A percentile compares a stretch with the other conserved stretches of the same genome.
phyloP scores from a whole-genome alignment of 78 protist genomes.

The Polysphondylium violaceum region DNA sequence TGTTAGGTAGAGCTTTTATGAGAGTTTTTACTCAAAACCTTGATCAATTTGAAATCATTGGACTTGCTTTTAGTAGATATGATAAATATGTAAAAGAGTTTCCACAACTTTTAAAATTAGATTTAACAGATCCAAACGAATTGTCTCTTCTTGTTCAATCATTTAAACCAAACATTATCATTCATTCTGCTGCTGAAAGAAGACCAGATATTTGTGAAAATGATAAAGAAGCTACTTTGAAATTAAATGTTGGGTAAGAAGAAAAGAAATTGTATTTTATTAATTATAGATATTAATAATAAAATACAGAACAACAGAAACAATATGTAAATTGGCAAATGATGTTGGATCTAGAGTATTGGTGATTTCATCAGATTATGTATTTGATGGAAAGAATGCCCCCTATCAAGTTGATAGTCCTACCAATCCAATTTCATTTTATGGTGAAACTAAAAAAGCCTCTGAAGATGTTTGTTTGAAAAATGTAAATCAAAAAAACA shows the following conservation, averaged over 20 bases:
- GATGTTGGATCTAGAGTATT: constrained; percentile 2
- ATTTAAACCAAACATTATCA: constrained; percentile 39
- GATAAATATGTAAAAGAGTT: constrained; percentile 38
- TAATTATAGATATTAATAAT: not conserved
- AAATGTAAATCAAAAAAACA: not conserved
- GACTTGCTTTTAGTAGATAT: constrained; percentile 49
- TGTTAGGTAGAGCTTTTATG: constrained; percentile 61
- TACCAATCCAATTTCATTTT: constrained; percentile 54
- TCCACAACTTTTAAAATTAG: not conserved
- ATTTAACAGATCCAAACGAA: constrained; percentile 3
- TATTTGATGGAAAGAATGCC: constrained; percentile 52
- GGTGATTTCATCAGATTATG: constrained; percentile 48
- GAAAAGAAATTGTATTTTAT: not conserved
- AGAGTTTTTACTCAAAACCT: constrained; percentile 5
- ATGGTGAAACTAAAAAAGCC: constrained; percentile 59
- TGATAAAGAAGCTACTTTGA: constrained; percentile 32
- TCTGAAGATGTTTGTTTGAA: constrained; percentile 22
- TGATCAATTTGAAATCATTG: constrained; percentile 1
- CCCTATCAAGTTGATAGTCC: constrained; percentile 22
- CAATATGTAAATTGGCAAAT: constrained; percentile 2
- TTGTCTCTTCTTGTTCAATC: not conserved
- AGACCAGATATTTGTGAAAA: constrained; percentile 63
- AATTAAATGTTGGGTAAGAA: constrained; percentile 50
- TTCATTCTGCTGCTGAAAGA: constrained; percentile 67
- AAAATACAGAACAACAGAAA: constrained; percentile 20